Conservation (phyloP, 2,329 filamentous ascomycete species). For the Diaporthe caulivora region DNA sequence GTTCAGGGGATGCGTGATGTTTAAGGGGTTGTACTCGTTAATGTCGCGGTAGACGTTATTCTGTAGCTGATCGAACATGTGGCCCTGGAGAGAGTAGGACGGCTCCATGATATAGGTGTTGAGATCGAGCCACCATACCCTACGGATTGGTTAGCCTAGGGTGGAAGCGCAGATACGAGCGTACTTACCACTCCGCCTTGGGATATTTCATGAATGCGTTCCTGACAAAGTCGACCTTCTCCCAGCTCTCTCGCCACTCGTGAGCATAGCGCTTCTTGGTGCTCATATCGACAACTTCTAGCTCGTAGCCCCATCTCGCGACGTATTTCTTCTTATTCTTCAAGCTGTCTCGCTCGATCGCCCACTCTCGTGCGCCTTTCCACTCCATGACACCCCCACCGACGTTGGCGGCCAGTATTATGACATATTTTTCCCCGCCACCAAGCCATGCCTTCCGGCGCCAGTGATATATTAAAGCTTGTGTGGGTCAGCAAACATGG, state of each 20-base stretch:
- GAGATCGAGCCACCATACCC: slow-evolving; percentile 99
- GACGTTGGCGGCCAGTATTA: slow-evolving; percentile 92
- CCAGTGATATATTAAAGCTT: slow-evolving; percentile 72
- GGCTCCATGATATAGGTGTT: slow-evolving; percentile 99
- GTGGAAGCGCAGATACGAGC: neutral
- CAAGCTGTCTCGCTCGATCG: slow-evolving; percentile 95
- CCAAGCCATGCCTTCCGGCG: slow-evolving; percentile 80
- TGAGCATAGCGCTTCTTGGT: slow-evolving; percentile 99
- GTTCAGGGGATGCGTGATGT: slow-evolving; percentile 86
- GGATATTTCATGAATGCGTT: slow-evolving; percentile 93
- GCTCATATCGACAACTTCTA: slow-evolving; percentile 98
- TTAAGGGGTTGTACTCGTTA: slow-evolving; percentile 94
- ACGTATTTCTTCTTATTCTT: slow-evolving; percentile 95
- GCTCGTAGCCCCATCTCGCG: slow-evolving; percentile 89
- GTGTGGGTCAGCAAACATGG: slow-evolving; percentile 43
- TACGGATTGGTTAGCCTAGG: slow-evolving; percentile 54
- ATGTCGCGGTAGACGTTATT: slow-evolving; percentile 91
- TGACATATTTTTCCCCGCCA: slow-evolving; percentile 90
- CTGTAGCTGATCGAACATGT: slow-evolving; percentile 86
- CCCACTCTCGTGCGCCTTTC: slow-evolving; percentile 98
- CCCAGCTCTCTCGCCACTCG: slow-evolving; percentile 99
- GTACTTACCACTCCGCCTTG: slow-evolving; percentile 89
- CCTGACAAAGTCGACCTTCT: slow-evolving; percentile 95
- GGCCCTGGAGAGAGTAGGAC: slow-evolving; percentile 86
- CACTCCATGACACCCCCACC: slow-evolving; percentile 99